phyloP scores from a whole-genome alignment of 768 basidiomycete species.

The Hypholoma sublateritium region DNA sequence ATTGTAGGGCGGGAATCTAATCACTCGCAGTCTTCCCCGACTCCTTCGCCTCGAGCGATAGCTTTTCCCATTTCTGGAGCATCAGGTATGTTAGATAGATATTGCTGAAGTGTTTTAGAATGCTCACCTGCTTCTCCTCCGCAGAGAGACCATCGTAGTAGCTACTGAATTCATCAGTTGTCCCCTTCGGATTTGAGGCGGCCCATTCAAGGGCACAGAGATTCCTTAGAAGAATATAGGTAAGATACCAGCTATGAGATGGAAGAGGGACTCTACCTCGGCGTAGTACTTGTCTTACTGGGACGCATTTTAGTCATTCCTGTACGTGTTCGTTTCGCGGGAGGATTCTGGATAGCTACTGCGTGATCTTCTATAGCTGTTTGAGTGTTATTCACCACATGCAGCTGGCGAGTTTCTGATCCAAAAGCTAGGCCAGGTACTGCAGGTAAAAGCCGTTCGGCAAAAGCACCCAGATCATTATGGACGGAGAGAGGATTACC shows the following conservation, averaged over 20 bases:
- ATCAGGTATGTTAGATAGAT: not conserved
- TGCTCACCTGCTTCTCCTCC: conserved; percentile 8
- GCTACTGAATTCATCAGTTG: conserved; percentile 8
- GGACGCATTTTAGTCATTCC: conserved; percentile 2
- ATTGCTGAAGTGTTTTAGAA: not conserved
- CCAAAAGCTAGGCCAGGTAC: no score
- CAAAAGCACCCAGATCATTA: no score
- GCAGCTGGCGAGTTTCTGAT: no score
- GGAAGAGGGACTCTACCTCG: not conserved
- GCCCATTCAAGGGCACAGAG: conserved; percentile 6
- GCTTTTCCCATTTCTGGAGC: conserved; percentile 1
- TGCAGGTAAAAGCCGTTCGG: no score
- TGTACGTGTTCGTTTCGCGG: not conserved
- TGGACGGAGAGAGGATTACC: no score
- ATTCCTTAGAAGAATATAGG: not conserved
- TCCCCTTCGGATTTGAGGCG: conserved; percentile 6
- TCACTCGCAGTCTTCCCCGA: conserved; percentile 6
- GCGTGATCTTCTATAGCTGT: no score
- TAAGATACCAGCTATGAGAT: not conserved
- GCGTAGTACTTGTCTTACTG: not conserved
- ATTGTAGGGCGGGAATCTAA: no score
- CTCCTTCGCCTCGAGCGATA: conserved; percentile 1
- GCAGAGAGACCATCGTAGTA: conserved; percentile 8
- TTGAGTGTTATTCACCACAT: no score
- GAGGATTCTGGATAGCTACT: no score